Evolutionary conservation across 2,329 filamentous ascomycete genomes (phyloP).

Genomic region (Fusarium newnesense): DNA sequence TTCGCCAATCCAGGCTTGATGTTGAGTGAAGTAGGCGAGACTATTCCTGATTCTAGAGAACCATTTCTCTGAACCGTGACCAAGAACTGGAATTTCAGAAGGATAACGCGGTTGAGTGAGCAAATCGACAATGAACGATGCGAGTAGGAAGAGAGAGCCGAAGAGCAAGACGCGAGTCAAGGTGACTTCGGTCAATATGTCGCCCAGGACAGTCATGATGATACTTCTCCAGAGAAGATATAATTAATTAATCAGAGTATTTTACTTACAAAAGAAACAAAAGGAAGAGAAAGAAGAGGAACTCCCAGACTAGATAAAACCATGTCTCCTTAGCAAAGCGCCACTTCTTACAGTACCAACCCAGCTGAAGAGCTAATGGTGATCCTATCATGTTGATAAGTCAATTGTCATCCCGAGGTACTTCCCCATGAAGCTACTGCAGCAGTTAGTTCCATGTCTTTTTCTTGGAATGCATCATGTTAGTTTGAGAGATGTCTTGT

Average conservation of each 20-base stretch:
- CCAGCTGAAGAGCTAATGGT: background rate
- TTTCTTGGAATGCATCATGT: conserved; percentile 2
- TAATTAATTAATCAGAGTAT: background rate
- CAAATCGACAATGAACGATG: conserved; percentile 54
- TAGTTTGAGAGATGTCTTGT: conserved; percentile 4
- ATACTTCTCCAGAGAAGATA: background rate
- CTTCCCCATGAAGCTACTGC: background rate
- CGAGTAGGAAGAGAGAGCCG: conserved; percentile 48
- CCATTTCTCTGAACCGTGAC: conserved; percentile 48
- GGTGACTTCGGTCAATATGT: conserved; percentile 46
- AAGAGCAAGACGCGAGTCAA: conserved; percentile 43
- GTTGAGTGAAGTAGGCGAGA: conserved; percentile 51
- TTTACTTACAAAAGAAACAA: background rate
- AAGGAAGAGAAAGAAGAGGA: background rate
- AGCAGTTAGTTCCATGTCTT: background rate
- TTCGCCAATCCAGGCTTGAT: conserved; percentile 53
- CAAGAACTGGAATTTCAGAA: conserved; percentile 53
- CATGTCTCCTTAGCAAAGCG: background rate
- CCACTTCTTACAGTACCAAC: background rate
- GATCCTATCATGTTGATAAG: background rate
- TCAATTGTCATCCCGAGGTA: background rate
- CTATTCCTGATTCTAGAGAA: conserved; percentile 53
- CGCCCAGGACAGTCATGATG: conserved; percentile 19
- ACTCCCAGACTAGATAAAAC: background rate
- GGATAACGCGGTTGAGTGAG: conserved; percentile 53